Evolutionary conservation across 306 rosid genomes (phyloP).

Genomic region (Castanospermum australe): DNA sequence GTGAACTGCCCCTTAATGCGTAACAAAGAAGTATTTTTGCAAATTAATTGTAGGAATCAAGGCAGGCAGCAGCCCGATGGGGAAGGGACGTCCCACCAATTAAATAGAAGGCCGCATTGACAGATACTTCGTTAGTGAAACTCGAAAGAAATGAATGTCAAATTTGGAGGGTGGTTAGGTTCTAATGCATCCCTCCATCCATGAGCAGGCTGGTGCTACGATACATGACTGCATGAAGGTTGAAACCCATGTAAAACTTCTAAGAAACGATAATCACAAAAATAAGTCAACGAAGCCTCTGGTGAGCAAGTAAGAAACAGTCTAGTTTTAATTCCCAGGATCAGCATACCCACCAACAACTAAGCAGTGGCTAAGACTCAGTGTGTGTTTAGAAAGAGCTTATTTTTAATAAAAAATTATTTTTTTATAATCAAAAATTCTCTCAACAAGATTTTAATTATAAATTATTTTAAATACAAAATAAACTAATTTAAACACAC

Average conservation of each 20-base stretch:
- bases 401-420: no score
- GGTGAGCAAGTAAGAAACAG: no score
- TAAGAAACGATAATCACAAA: neutral
- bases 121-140: neutral
- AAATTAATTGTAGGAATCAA: neutral
- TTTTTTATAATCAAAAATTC: no score
- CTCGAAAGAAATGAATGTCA: neutral
- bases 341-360: no score
- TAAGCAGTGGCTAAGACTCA: no score
- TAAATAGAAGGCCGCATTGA: neutral
- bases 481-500: no score
- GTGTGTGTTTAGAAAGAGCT: no score
- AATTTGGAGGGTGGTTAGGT: neutral
- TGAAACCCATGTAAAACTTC: neutral
- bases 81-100: neutral
- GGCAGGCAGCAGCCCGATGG: neutral
- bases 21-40: no score
- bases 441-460: no score
- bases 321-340: no score
- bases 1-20: no score
- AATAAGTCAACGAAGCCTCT: neutral
- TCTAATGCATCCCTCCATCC: neutral
- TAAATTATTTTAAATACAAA: no score
- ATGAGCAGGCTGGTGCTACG: neutral
- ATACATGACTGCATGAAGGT: neutral